Conservation (phyloP, 1,139 yeast genomes). For the Hyphopichia buzzinii region DNA sequence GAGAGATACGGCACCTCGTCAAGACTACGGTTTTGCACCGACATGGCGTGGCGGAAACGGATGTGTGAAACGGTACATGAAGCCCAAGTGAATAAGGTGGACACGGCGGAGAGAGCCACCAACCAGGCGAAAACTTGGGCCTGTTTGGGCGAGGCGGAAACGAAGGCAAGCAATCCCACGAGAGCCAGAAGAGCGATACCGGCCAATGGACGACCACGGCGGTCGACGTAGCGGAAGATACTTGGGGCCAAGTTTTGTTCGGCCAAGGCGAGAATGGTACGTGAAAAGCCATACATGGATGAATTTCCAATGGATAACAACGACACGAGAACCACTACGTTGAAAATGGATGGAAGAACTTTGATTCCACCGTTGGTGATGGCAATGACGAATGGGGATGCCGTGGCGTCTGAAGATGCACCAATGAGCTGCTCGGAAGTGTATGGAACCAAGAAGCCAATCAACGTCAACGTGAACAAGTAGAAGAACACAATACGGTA, state of each 20-base stretch:
- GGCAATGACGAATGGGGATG: slow-evolving; percentile 46
- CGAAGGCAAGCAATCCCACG: slow-evolving; percentile 42
- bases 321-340: slow-evolving; percentile 40
- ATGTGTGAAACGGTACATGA: slow-evolving; percentile 38
- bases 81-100: slow-evolving; percentile 45
- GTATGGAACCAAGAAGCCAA: slow-evolving; percentile 40
- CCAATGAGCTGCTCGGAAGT: slow-evolving; percentile 30
- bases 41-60: slow-evolving; percentile 38
- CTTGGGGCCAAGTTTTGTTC: slow-evolving; percentile 42
- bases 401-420: slow-evolving; percentile 27
- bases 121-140: slow-evolving; percentile 41
- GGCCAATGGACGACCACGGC: slow-evolving; percentile 42
- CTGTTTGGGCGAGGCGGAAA: slow-evolving; percentile 38
- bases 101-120: slow-evolving; percentile 40
- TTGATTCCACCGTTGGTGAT: slow-evolving; percentile 40
- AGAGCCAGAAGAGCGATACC: slow-evolving; percentile 34
- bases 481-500: slow-evolving; percentile 43
- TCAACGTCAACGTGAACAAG: slow-evolving; percentile 39
- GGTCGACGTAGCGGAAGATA: slow-evolving; percentile 36
- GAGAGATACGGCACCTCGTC: slow-evolving; percentile 39
- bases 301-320: slow-evolving; percentile 46
- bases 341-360: slow-evolving; percentile 43
- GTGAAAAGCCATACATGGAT: slow-evolving; percentile 44
- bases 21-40: slow-evolving; percentile 25
- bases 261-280: slow-evolving; percentile 41